Conservation (phyloP, 2,329 filamentous ascomycete species). For the Arthrocladium fulminans region DNA sequence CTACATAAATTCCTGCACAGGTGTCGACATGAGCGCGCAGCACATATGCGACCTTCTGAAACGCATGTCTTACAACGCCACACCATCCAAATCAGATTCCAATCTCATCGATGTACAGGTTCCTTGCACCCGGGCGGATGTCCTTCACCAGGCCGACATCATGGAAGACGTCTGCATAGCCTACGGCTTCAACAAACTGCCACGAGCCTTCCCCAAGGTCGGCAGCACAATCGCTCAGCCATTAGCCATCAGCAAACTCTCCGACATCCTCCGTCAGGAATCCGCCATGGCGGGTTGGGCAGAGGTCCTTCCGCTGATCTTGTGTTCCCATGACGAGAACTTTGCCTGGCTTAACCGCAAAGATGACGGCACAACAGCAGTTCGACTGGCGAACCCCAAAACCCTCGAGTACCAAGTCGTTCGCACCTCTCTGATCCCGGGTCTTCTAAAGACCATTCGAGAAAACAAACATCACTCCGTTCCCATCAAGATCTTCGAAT, state of each 20-base stretch:
- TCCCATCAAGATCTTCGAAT: conserved; percentile 88
- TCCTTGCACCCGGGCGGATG: conserved; percentile 82
- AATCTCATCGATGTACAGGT: conserved; percentile 73
- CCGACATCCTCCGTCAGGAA: conserved; percentile 81
- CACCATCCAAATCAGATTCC: conserved; percentile 59
- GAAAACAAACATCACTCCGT: conserved; percentile 86
- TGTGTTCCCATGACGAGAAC: conserved; percentile 98
- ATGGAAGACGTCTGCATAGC: conserved; percentile 98
- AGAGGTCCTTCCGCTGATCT: conserved; percentile 89
- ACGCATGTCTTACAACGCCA: conserved; percentile 82
- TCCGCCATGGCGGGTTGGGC: conserved; percentile 91
- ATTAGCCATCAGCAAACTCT: conserved; percentile 85
- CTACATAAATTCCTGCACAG: conserved; percentile 90
- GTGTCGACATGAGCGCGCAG: conserved; percentile 63
- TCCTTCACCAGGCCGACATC: conserved; percentile 92
- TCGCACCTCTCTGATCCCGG: conserved; percentile 74
- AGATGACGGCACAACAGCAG: conserved; percentile 73
- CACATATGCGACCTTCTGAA: conserved; percentile 70
- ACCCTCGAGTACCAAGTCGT: conserved; percentile 90
- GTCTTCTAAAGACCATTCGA: conserved; percentile 82
- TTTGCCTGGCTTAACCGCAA: conserved; percentile 88
- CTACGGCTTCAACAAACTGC: conserved; percentile 95
- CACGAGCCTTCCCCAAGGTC: conserved; percentile 75
- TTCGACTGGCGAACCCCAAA: conserved; percentile 86
- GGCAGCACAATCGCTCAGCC: conserved; percentile 79